Conservation (phyloP, 164 flowering plant species). For the Berberis thunbergii region DNA sequence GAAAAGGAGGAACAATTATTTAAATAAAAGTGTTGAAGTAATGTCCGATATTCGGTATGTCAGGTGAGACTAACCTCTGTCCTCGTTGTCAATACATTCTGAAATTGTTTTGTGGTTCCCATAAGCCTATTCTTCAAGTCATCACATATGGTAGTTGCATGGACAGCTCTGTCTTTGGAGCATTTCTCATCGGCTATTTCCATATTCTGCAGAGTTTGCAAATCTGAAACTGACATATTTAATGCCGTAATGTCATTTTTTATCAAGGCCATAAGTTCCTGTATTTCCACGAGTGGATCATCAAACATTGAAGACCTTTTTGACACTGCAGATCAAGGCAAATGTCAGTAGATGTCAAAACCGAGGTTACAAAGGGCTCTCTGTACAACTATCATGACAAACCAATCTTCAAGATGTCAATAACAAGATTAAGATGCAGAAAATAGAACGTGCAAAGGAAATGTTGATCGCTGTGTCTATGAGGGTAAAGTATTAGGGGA, state of each 20-base stretch:
- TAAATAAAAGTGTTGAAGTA: background rate
- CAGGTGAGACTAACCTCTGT: slow-evolving; percentile 43
- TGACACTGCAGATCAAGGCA: slow-evolving; percentile 40
- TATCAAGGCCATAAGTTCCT: slow-evolving; percentile 66
- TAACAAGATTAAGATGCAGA: too few relatives aligned
- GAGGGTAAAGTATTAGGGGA: too few relatives aligned
- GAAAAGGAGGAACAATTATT: background rate
- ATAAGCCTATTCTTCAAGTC: slow-evolving; percentile 73
- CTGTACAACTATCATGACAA: too few relatives aligned
- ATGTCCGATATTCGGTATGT: background rate
- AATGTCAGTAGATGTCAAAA: slow-evolving; percentile 11
- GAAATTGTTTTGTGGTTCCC: slow-evolving; percentile 74
- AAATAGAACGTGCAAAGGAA: too few relatives aligned
- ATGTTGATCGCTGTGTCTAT: too few relatives aligned
- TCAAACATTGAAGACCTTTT: slow-evolving; percentile 84
- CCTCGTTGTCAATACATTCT: slow-evolving; percentile 70
- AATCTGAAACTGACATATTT: slow-evolving; percentile 54
- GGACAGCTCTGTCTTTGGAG: slow-evolving; percentile 61
- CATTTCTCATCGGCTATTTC: slow-evolving; percentile 51
- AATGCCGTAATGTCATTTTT: slow-evolving; percentile 66
- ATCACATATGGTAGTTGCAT: slow-evolving; percentile 72
- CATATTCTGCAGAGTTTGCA: slow-evolving; percentile 58
- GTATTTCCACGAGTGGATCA: slow-evolving; percentile 72
- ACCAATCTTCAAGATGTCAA: too few relatives aligned
- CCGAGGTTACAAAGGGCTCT: too few relatives aligned